phyloP scores from a whole-genome alignment of 495 filamentous ascomycete genomes.

The Aspergillus ellipticus region DNA sequence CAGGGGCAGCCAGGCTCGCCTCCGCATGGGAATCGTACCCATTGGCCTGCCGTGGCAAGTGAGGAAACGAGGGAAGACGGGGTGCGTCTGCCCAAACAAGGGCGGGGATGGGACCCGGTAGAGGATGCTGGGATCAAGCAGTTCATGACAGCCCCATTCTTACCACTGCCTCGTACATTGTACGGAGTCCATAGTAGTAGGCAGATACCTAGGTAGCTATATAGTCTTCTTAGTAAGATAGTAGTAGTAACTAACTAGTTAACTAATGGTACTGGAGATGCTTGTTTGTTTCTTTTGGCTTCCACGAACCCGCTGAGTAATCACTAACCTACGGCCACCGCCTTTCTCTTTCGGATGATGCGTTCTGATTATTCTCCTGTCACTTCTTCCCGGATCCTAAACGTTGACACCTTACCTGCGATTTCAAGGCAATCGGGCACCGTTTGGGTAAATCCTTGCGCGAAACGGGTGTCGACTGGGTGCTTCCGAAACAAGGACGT shows the following conservation, averaged over 20 bases:
- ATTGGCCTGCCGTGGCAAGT: conserved; percentile 6
- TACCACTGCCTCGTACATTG: too few relatives aligned
- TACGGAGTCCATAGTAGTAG: too few relatives aligned
- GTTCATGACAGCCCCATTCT: too few relatives aligned
- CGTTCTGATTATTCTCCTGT: background rate
- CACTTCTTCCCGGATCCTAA: background rate
- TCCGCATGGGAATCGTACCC: conserved; percentile 6
- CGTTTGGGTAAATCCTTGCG: background rate
- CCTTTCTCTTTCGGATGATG: background rate
- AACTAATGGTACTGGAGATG: too few relatives aligned
- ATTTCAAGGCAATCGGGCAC: background rate
- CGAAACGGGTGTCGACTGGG: background rate
- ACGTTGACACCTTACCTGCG: background rate
- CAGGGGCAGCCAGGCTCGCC: conserved; percentile 6
- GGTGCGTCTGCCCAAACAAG: background rate
- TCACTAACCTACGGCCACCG: conserved; percentile 6
- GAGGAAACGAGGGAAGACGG: background rate
- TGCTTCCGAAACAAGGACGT: background rate
- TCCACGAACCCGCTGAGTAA: background rate
- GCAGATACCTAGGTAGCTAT: too few relatives aligned
- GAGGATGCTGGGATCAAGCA: too few relatives aligned
- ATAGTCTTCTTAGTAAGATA: too few relatives aligned
- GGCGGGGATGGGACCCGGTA: background rate
- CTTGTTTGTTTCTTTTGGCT: background rate
- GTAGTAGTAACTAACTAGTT: too few relatives aligned